Evolutionary conservation across 2,329 filamentous ascomycete genomes (phyloP).

Genomic region (Orbilia ellipsospora): DNA sequence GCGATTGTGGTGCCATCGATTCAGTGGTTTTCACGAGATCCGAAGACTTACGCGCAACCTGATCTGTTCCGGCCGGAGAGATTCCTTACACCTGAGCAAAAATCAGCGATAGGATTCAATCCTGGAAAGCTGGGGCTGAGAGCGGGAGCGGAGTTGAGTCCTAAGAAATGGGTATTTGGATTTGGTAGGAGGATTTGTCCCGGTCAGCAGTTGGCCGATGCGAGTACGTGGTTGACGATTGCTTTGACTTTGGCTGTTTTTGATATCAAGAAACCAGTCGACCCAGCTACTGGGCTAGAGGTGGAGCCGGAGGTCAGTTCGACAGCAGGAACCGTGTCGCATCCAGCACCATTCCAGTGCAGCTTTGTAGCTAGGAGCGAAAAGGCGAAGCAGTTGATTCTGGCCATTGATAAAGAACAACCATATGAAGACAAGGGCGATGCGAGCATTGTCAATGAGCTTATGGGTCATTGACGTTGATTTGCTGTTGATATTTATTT

Average conservation of each 20-base stretch:
- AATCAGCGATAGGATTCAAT: too few species aligned
- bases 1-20: conserved; percentile 66
- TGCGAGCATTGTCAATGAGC: conserved; percentile 24
- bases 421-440: conserved; percentile 21
- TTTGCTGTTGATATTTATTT: too few species aligned
- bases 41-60: conserved; percentile 60
- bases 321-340: conserved; percentile 30
- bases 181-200: conserved; percentile 70
- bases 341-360: conserved; percentile 35
- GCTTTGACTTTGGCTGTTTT: conserved; percentile 71
- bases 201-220: conserved; percentile 70
- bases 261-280: conserved; percentile 61
- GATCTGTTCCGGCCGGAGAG: conserved; percentile 58
- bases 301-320: conserved; percentile 35
- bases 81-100: conserved; percentile 42
- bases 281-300: conserved; percentile 23
- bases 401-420: conserved; percentile 21
- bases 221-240: conserved; percentile 71
- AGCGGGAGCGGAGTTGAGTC: conserved; percentile 59
- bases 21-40: conserved; percentile 67
- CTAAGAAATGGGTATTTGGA: conserved; percentile 61
- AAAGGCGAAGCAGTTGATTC: conserved; percentile 16
- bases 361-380: conserved; percentile 32
- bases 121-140: neutral
- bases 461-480: neutral